These are phyloP conservation scores for Alternaria postmessia DNA, from an alignment of 2,329 filamentous ascomycete genomes.

Conservation along the genomic window DNA sequence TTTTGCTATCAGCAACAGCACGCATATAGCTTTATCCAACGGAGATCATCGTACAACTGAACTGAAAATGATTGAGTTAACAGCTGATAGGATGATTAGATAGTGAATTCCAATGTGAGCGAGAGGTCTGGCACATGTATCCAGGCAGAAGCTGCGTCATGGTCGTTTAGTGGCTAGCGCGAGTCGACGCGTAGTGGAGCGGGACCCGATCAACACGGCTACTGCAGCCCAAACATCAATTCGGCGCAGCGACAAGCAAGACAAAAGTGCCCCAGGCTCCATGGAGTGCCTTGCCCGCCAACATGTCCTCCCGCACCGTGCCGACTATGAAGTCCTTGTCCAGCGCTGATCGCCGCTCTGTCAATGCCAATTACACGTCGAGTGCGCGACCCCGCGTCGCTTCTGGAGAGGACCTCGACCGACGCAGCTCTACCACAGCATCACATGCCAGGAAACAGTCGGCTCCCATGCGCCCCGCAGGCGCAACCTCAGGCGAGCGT, in stretches of 20 bases:
- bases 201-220: conserved; percentile 26
- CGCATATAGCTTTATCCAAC: not conserved
- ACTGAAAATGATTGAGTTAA: not conserved
- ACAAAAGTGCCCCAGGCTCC: conserved; percentile 16
- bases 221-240: conserved; percentile 29
- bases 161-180: conserved; percentile 25
- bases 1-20: not conserved
- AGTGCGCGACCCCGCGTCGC: conserved; percentile 49
- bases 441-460: conserved; percentile 44
- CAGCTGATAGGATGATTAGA: no score
- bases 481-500: conserved; percentile 35
- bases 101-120: no score
- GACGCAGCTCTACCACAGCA: conserved; percentile 31
- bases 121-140: no score
- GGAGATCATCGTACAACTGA: not conserved
- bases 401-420: conserved; percentile 45
- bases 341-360: conserved; percentile 42
- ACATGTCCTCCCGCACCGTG: conserved; percentile 47
- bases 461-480: conserved; percentile 25
- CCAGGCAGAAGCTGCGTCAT: conserved; percentile 21
- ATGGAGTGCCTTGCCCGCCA: conserved; percentile 37
- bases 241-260: conserved; percentile 32
- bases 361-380: conserved; percentile 43
- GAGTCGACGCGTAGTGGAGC: conserved; percentile 22
- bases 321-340: conserved; percentile 40